Evolutionary conservation across 2,329 filamentous ascomycete species (phyloP), one percentile per base, ranked within the genome.

Genomic region (Diplodia scrobiculata): DNA sequence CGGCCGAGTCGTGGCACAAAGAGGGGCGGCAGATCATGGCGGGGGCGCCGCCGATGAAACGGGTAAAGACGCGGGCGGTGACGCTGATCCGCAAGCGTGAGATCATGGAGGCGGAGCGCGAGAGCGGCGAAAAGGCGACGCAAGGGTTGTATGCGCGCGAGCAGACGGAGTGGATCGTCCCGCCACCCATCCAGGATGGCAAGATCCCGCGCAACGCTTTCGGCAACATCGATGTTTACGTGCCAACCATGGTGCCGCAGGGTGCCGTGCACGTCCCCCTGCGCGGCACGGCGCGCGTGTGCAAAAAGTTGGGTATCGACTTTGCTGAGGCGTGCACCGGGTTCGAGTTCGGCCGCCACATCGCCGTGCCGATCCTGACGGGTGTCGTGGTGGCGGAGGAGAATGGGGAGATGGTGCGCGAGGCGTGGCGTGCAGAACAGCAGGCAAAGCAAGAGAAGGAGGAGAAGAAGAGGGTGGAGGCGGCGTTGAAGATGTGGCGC

Each of bases 151-250:
- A 92, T 77, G 88, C 90, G 64, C 81, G 84, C 66, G 88, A 90
- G 9, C 95, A 99, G 77, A 99, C 95, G 0, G 91, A 96, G 65
- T 97, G 91, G 88, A 98, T 98, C 75, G 94, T 97, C 66, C 94
- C 94, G 1, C 86, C 89, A 1, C 92, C 93, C 0, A 96, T 97
- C 66, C 77, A 86, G 68, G 85, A 97, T 72, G 94, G 94, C 0
- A 79, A 90, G 14, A 97, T 98, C 68, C 95, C 95, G 0, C 96
- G 95, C 77, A 99, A 99, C 72, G 87, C 88, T 41, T 99, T 94
- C 72, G 94, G 94, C 9, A 99, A 99, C 71, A 98, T 99, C 68
- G 95, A 99, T 75, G 87, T 97, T 65, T 99, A 96, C 75, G 93
- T 91, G 0, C 89, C 92, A 47, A 92, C 91, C 68, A 98, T 99